These are phyloP conservation scores for Neofusicoccum laricinum DNA, from an alignment of 2,329 filamentous ascomycete species.

Conservation along the genomic window DNA sequence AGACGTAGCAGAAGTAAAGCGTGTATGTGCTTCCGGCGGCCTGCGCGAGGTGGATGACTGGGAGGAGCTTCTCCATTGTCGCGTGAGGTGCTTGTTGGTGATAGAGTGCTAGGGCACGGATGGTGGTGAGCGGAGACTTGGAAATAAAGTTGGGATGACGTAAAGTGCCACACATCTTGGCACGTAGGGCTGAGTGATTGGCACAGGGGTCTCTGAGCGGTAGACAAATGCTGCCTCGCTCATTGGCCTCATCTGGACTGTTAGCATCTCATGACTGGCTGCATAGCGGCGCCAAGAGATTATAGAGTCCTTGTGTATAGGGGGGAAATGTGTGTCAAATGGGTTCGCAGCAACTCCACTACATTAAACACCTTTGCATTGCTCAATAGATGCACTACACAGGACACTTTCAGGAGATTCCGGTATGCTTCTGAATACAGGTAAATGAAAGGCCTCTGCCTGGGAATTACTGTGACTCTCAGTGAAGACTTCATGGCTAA, in stretches of 20 bases:
- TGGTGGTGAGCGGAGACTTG: background rate
- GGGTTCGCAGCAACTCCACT: too few species aligned
- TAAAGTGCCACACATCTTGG: background rate
- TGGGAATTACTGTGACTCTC: too few species aligned
- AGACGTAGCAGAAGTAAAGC: conserved; percentile 32
- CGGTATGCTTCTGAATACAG: too few species aligned
- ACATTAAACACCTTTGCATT: too few species aligned
- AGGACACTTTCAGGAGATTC: too few species aligned
- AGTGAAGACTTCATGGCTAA: too few species aligned
- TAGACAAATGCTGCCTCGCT: background rate
- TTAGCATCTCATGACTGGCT: too few species aligned
- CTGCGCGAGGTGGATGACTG: background rate
- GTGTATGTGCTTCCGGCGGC: conserved; percentile 23
- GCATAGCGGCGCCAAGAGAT: too few species aligned
- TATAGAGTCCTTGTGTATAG: too few species aligned
- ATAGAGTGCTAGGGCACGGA: background rate
- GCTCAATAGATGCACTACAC: too few species aligned
- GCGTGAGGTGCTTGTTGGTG: background rate
- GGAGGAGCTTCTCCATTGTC: background rate
- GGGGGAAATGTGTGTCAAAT: too few species aligned
- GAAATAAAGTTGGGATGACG: background rate
- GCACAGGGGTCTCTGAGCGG: background rate
- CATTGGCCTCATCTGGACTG: background rate
- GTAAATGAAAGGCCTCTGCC: too few species aligned
- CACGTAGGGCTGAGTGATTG: conserved; percentile 12